Evolutionary conservation across 306 rosid genomes (phyloP).

Genomic region (Malus orientalis): DNA sequence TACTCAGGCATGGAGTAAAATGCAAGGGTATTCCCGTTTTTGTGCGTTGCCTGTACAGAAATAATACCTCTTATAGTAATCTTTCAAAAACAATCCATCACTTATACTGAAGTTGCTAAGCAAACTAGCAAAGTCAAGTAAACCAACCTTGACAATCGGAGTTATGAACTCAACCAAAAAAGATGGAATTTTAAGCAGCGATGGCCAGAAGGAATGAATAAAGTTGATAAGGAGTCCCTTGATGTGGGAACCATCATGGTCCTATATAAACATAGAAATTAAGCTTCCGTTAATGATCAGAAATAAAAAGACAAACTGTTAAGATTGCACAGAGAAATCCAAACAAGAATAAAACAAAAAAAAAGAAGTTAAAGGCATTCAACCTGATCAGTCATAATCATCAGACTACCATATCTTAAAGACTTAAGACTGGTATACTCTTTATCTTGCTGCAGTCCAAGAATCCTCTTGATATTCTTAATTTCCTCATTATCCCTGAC

Average conservation of each 20-base stretch:
- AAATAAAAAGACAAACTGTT: not conserved
- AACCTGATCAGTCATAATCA: conserved; percentile 99
- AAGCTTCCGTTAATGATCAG: not conserved
- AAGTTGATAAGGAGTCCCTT: conserved; percentile 90
- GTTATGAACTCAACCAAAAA: conserved; percentile 88
- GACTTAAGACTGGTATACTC: conserved; percentile 58
- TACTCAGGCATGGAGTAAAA: conserved; percentile 90
- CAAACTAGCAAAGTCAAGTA: not conserved
- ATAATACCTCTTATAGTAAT: not conserved
- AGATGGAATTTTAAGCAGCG: conserved; percentile 70
- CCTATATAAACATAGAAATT: conserved; percentile 34
- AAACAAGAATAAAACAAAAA: not conserved
- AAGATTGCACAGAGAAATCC: not conserved
- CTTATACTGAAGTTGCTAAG: not conserved
- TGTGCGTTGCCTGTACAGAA: conserved; percentile 60
- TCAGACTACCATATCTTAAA: conserved; percentile 88
- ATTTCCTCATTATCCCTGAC: conserved; percentile 79
- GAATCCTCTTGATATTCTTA: conserved; percentile 80
- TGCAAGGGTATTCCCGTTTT: conserved; percentile 56
- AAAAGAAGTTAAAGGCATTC: not conserved
- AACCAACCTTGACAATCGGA: conserved; percentile 85
- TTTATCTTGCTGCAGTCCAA: conserved; percentile 89
- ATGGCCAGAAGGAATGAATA: conserved; percentile 94
- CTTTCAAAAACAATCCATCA: not conserved
- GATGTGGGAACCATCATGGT: conserved; percentile 95